These are phyloP conservation scores for Pseudonectria buxi DNA, from an alignment of 2,329 filamentous ascomycete genomes.

Conservation along the genomic window DNA sequence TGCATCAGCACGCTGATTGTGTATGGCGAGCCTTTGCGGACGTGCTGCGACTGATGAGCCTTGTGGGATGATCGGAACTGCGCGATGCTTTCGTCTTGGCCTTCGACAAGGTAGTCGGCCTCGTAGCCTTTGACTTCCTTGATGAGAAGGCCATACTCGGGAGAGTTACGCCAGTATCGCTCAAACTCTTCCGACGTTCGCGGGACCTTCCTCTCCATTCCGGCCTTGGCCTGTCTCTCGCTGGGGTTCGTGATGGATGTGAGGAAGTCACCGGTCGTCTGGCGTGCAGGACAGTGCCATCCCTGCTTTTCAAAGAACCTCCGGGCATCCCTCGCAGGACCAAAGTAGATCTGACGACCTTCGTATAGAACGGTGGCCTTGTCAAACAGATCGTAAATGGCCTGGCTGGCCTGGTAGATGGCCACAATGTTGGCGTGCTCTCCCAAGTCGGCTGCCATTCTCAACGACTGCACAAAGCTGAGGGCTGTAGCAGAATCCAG, in stretches of 20 bases:
- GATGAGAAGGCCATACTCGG: slow-evolving; percentile 36
- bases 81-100: slow-evolving; percentile 31
- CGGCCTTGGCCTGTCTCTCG: slow-evolving; percentile 49
- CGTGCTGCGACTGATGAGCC: slow-evolving; percentile 44
- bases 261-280: slow-evolving; percentile 64
- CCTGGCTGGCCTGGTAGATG: slow-evolving; percentile 65
- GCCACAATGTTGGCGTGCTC: slow-evolving; percentile 58
- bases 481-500: slow-evolving; percentile 68
- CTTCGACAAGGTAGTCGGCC: slow-evolving; percentile 35
- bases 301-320: slow-evolving; percentile 63
- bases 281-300: slow-evolving; percentile 58
- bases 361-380: slow-evolving; percentile 70
- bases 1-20: slow-evolving; percentile 51
- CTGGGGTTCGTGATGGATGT: slow-evolving; percentile 60
- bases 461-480: slow-evolving; percentile 63
- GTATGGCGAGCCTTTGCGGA: slow-evolving; percentile 49
- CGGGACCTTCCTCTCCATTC: slow-evolving; percentile 56
- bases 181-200: slow-evolving; percentile 66
- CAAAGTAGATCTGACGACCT: slow-evolving; percentile 72
- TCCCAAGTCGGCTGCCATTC: slow-evolving; percentile 58
- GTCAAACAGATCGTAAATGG: slow-evolving; percentile 67
- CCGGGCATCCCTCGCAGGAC: slow-evolving; percentile 52
- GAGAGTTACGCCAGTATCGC: slow-evolving; percentile 37
- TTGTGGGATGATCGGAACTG: slow-evolving; percentile 43
- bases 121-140: slow-evolving; percentile 46